Evolutionary conservation across 179 eudicot species (phyloP).

Genomic region (Camellia oleifera): DNA sequence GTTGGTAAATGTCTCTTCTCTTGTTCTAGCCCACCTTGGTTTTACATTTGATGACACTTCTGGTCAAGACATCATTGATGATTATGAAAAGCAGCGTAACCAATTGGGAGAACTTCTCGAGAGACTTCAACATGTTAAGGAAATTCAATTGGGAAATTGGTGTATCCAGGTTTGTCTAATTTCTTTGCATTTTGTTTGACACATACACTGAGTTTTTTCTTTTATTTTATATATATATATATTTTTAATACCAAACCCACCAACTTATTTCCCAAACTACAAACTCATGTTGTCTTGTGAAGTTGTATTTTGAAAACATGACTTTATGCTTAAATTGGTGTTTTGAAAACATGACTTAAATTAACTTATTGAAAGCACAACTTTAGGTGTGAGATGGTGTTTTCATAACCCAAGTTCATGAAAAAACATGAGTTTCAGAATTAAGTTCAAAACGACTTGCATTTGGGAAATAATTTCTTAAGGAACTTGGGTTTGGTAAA

Average conservation of each 20-base stretch:
- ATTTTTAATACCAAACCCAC: background rate
- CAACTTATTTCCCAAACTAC: too few species aligned
- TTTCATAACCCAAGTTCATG: too few species aligned
- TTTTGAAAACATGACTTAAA: too few species aligned
- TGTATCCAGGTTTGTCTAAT: background rate
- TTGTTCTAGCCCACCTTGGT: background rate
- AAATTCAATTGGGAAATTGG: background rate
- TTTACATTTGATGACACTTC: background rate
- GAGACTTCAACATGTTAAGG: background rate
- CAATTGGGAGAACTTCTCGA: background rate
- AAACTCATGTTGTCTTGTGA: too few species aligned
- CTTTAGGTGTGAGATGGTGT: too few species aligned
- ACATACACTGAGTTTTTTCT: background rate
- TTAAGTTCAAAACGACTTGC: too few species aligned
- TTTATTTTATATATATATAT: background rate
- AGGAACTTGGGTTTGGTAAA: too few species aligned
- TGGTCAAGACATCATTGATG: background rate
- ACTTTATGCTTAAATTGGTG: too few species aligned
- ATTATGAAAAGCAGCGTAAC: background rate
- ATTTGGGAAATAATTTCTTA: too few species aligned
- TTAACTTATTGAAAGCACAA: too few species aligned
- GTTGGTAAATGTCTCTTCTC: background rate
- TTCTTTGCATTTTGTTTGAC: background rate
- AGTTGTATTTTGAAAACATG: too few species aligned
- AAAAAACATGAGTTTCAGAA: too few species aligned